Evolutionary conservation across 768 basidiomycete genomes (phyloP), one percentile per base, ranked within the genome.

Genomic region (Kwoniella mangroviensis): DNA sequence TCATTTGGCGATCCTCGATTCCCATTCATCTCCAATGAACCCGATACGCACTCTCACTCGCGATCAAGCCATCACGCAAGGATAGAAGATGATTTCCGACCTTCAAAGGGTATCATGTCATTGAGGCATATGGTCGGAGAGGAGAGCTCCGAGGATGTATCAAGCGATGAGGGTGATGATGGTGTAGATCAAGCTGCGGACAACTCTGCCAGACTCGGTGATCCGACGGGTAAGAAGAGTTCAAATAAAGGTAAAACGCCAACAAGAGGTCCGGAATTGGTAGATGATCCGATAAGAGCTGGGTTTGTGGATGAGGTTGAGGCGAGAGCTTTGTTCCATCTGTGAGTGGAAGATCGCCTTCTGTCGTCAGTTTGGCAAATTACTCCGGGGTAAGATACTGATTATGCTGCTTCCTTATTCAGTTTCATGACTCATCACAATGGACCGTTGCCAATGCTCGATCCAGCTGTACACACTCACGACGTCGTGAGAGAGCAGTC

Each of bases 341-440:
- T 73, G 72, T 76, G 53, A 55, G 74, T 75, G 21, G n/a, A 40
- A 9, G n/a, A 13, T 43, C 19, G 1, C 9, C 61, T n/a, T 12
- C 15, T 49, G 11, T 13, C 17, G 24, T 34, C 45, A 53, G 1
- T 22, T 54, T n/a, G 9, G 10, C 12, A 55, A 4, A 9, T 40
- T 7, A 10, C 13, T 65, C 22, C 3, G 17, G 19, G 11, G 34
- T 22, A 34, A 34, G 34, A 34, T 43, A 21, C 40, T 42, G 12
- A n/a, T 61, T 2, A 21, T 17, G n/a, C 40, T 17, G 12, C 41
- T 15, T 6, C 41, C 28, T 57, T 34, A 22, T 28, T 52, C 41
- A 75, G 74, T 2, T 75, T 71, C 68, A 69, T 71, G 43, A 59
- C 67, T 1, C 66, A 71, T 19, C 54, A 73, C 65, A 76, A 76